phyloP scores from a whole-genome alignment of 352 stramenopile species.

The Nothophytophthora sp. region DNA sequence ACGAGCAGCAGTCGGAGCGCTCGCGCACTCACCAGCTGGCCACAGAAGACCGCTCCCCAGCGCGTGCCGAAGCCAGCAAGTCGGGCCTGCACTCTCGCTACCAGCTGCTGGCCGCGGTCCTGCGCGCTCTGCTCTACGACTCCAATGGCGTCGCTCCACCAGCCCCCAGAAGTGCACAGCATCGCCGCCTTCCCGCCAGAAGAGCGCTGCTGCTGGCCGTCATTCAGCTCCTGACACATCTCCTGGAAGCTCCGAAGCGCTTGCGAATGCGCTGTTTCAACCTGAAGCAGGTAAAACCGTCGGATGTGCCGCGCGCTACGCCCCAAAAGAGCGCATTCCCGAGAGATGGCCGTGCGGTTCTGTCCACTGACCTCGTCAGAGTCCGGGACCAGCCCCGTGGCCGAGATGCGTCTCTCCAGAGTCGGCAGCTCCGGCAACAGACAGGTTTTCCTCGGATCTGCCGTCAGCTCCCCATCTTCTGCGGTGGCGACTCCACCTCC shows the following conservation, averaged over 20 bases:
- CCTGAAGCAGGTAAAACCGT: slow-evolving; percentile 48
- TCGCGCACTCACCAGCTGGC: slow-evolving; percentile 39
- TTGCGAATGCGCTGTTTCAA: slow-evolving; percentile 31
- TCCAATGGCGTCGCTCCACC: slow-evolving; percentile 52
- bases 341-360: slow-evolving; percentile 16
- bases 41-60: slow-evolving; percentile 47
- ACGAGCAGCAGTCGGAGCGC: slow-evolving; percentile 56
- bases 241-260: slow-evolving; percentile 23
- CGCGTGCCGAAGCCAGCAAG: slow-evolving; percentile 40
- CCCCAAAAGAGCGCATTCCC: slow-evolving; percentile 40
- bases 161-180: slow-evolving; percentile 40
- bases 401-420: slow-evolving; percentile 29
- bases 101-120: slow-evolving; percentile 23
- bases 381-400: slow-evolving; percentile 5
- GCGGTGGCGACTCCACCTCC: background rate
- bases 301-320: slow-evolving; percentile 34
- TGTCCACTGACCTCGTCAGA: slow-evolving; percentile 1
- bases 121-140: slow-evolving; percentile 26
- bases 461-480: background rate
- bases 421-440: slow-evolving; percentile 42
- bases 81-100: slow-evolving; percentile 49
- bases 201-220: background rate
- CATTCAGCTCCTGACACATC: slow-evolving; percentile 6
- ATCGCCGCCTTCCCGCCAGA: slow-evolving; percentile 8
- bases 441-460: slow-evolving; percentile 45